Base-by-base conservation (phyloP, 768 basidiomycete species). In the Mycena metata region DNA sequence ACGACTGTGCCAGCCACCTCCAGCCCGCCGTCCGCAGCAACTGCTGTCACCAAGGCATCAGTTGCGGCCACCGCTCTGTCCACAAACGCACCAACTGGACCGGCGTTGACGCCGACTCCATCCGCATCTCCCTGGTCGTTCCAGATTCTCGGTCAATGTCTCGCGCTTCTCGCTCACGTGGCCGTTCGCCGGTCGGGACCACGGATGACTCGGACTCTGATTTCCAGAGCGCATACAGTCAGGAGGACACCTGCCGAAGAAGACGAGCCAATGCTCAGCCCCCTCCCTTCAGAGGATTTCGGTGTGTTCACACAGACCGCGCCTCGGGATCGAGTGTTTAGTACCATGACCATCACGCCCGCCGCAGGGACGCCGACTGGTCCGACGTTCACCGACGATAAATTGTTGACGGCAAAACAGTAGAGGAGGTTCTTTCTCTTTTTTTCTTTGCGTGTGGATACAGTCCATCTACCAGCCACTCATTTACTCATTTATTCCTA, bases 171-270 rank as follows among this genome's bases (percentile, higher is more conserved):
- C 9, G 30, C 23, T 54, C 52, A 17, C 52, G 52, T 16, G 61
- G 55, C 17, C 69, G 65, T 11, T 71, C 69, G 42, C 69, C 65
- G 4, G 36, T 60, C 2, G 80, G 79, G 30, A 79, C 85, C 36
- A 88, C 91, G 10, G 92, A 93, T 66, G 92, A 93, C 72, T 93
- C 92, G 23, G 92, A 94, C 73, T 91, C 91, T 30, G 94, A 95
- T 74, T 95, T 95, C 77, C 93, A 94, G 79, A 95, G 93, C 70
- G 94, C 94, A 39, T 94, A 92, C 78, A 72, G 70, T 55, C 66
- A 72, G 36, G 64, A 58, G 11, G 66, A 64, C 60, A 71, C 63
- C 49, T n/a, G 63, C 61, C 17, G 70, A 76, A 39, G 72, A 75
- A 60, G 77, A 79, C 51, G 70, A 76, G 56, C 76, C 79, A 49